These are phyloP conservation scores for Quercus engelmannii DNA, from an alignment of 306 rosid genomes.

Conservation along the genomic window DNA sequence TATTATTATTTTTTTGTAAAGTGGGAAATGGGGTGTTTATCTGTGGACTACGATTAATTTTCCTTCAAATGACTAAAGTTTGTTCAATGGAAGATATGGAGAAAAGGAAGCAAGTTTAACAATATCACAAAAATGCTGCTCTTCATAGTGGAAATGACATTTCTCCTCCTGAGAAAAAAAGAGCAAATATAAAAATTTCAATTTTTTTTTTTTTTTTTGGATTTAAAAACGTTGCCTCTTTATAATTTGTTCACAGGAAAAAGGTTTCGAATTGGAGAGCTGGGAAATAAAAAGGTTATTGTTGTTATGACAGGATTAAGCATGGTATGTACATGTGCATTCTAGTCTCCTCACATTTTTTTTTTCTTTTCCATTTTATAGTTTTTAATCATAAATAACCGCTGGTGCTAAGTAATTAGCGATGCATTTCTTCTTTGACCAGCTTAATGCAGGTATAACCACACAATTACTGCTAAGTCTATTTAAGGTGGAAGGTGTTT, in stretches of 20 bases:
- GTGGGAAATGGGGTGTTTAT: too few species aligned
- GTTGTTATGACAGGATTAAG: slow-evolving; percentile 65
- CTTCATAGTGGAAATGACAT: neutral
- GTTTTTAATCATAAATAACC: neutral
- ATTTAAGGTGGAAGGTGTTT: slow-evolving; percentile 54
- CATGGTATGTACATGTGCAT: slow-evolving; percentile 42
- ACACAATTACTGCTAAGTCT: slow-evolving; percentile 57
- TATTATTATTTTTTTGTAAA: too few species aligned
- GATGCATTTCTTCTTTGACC: neutral
- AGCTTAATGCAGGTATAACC: slow-evolving; percentile 73
- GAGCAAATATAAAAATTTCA: neutral
- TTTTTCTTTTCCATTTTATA: neutral
- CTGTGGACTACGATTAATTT: too few species aligned
- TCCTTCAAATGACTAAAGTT: too few species aligned
- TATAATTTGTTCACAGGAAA: slow-evolving; percentile 43
- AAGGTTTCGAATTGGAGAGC: slow-evolving; percentile 57
- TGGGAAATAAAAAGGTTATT: slow-evolving; percentile 47
- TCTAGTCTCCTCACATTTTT: neutral
- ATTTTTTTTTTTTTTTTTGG: neutral
- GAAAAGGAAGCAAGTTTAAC: too few species aligned
- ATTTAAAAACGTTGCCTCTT: neutral
- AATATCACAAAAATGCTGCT: too few species aligned
- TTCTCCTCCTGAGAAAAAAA: neutral
- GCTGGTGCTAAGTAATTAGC: neutral
- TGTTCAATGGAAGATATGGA: too few species aligned